These are phyloP conservation scores for Tolypocladium tundrense DNA, from an alignment of 2,329 filamentous ascomycete species.

Conservation along the genomic window DNA sequence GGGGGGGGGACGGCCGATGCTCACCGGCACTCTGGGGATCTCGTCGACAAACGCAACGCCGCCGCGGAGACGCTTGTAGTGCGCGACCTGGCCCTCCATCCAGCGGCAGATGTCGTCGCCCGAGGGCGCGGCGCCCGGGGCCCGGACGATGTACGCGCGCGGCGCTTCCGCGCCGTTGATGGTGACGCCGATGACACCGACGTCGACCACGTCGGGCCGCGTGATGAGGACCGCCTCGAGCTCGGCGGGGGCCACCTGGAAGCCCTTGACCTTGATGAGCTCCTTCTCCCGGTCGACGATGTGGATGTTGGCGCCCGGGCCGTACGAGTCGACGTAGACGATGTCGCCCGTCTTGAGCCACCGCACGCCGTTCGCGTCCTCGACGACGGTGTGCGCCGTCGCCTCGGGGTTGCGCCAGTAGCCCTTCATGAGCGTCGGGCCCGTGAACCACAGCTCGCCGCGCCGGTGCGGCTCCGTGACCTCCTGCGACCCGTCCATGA, in stretches of 20 bases:
- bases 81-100: constrained; percentile 3
- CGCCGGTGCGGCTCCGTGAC: constrained; percentile 56
- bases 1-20: too few species aligned
- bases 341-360: constrained; percentile 79
- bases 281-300: constrained; percentile 69
- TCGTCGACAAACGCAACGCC: neutral
- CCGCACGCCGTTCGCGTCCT: constrained; percentile 44
- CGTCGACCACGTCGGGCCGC: constrained; percentile 43
- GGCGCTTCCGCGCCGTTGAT: constrained; percentile 46
- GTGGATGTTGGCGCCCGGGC: constrained; percentile 52
- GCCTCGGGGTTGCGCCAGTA: constrained; percentile 77
- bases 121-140: constrained; percentile 7
- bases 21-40: neutral
- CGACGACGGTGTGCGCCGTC: constrained; percentile 61
- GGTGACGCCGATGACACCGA: constrained; percentile 52
- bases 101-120: constrained; percentile 3
- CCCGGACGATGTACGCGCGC: constrained; percentile 48
- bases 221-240: constrained; percentile 27
- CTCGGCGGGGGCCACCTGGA: constrained; percentile 49
- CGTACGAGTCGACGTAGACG: constrained; percentile 58
- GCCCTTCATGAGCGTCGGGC: constrained; percentile 63
- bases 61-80: neutral
- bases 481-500: constrained; percentile 27
- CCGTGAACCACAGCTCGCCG: constrained; percentile 70
- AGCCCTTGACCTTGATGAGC: constrained; percentile 51